Evolutionary conservation across 2,329 filamentous ascomycete species (phyloP).

Genomic region (Aureobasidium sp.): DNA sequence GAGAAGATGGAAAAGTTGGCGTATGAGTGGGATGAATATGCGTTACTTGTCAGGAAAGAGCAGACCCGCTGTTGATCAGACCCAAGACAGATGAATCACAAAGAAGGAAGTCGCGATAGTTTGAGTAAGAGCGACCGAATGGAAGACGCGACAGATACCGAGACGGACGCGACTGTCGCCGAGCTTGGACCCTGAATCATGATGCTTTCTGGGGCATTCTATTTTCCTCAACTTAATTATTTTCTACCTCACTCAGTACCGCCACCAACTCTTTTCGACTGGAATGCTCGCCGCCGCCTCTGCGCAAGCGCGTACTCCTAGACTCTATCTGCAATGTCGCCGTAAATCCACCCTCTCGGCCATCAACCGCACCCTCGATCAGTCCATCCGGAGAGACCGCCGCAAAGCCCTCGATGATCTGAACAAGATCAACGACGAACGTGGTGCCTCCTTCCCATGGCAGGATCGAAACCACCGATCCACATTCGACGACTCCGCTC

Average conservation of each 20-base stretch:
- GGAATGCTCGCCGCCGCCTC: conserved; percentile 9
- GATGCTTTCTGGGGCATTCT: not conserved
- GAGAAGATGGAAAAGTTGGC: not conserved
- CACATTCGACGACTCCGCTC: not conserved
- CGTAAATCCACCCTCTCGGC: conserved; percentile 56
- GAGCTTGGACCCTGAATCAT: conserved; percentile 1
- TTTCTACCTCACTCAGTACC: not conserved
- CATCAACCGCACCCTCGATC: conserved; percentile 44
- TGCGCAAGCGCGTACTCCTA: conserved; percentile 4
- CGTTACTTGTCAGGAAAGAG: not conserved
- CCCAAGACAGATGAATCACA: not conserved
- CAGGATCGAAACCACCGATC: not conserved
- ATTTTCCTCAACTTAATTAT: not conserved
- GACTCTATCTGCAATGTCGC: conserved; percentile 21
- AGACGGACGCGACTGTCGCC: not conserved
- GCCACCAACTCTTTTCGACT: not conserved
- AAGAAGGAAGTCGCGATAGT: not conserved
- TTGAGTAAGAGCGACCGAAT: not conserved
- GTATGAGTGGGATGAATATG: not conserved
- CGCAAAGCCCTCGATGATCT: not conserved
- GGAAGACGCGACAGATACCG: not conserved
- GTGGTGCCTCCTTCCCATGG: not conserved
- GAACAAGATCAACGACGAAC: not conserved
- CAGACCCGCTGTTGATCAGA: not conserved
- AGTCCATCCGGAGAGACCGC: not conserved